These are phyloP conservation scores for Panaeolus papilionaceus DNA, from an alignment of 768 basidiomycete species.

Conservation along the genomic window DNA sequence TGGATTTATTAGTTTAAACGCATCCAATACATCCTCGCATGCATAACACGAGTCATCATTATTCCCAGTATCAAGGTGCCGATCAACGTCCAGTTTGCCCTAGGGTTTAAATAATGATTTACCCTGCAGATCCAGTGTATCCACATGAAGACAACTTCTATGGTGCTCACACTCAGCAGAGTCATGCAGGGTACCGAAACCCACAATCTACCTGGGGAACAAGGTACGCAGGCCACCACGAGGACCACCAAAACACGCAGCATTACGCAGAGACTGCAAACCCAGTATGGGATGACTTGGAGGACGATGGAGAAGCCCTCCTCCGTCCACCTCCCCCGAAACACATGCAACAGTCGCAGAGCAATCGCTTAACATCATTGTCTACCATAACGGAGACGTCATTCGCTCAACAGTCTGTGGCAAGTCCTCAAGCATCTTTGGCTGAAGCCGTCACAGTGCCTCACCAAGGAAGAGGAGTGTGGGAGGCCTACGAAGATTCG, in stretches of 20 bases:
- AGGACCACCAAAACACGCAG: slow-evolving; percentile 10
- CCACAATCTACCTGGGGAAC: not conserved
- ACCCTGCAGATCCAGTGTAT: slow-evolving; percentile 13
- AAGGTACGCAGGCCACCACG: slow-evolving; percentile 10
- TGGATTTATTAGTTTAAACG: not conserved
- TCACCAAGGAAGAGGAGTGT: not conserved
- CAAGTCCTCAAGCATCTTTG: not conserved
- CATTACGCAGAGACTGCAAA: not conserved
- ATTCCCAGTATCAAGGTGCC: slow-evolving; percentile 12
- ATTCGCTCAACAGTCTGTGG: not conserved
- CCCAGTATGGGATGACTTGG: not conserved
- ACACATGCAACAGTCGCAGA: not conserved
- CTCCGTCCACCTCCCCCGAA: slow-evolving; percentile 3
- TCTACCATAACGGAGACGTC: not conserved
- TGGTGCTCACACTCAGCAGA: not conserved
- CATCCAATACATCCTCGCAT: not conserved
- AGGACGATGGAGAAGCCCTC: slow-evolving; percentile 8
- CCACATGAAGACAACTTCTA: slow-evolving; percentile 6
- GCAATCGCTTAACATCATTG: not conserved
- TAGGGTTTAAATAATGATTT: slow-evolving; percentile 8
- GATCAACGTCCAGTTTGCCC: slow-evolving; percentile 7
- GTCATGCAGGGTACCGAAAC: slow-evolving; percentile 3
- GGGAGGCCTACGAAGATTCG: not conserved
- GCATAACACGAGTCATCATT: not conserved
- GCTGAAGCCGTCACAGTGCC: not conserved